Conservation (phyloP, 768 basidiomycete genomes). For the Pisolithus tinctorius region DNA sequence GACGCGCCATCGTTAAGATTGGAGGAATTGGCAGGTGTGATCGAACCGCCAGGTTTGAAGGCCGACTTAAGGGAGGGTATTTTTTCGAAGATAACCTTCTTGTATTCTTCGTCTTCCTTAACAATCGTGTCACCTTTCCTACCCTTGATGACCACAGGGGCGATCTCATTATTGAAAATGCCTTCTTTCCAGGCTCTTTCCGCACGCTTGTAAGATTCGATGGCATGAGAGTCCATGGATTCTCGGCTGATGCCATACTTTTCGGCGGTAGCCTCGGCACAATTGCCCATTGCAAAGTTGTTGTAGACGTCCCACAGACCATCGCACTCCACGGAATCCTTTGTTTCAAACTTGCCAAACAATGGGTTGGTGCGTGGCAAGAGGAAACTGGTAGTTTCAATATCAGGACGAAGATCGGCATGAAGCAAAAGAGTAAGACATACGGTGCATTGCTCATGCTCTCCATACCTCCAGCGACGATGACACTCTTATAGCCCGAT, state of each 20-base stretch:
- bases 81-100: conserved; percentile 93
- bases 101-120: conserved; percentile 96
- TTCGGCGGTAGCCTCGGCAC: conserved; percentile 79
- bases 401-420: conserved; percentile 1
- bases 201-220: conserved; percentile 92
- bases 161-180: conserved; percentile 81
- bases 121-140: conserved; percentile 91
- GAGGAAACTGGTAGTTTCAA: conserved; percentile 53
- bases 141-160: conserved; percentile 83
- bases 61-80: conserved; percentile 82
- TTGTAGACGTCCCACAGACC: conserved; percentile 98
- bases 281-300: conserved; percentile 98
- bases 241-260: conserved; percentile 83
- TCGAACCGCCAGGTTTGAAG: conserved; percentile 83
- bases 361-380: conserved; percentile 71
- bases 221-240: conserved; percentile 83
- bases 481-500: conserved; percentile 76
- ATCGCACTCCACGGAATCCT: conserved; percentile 84
- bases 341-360: conserved; percentile 86
- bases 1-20: conserved; percentile 94
- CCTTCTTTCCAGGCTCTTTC: conserved; percentile 87
- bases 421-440: conserved; percentile 29
- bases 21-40: conserved; percentile 97
- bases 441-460: conserved; percentile 99
- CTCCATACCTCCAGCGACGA: conserved; percentile 97